Percentiles rank a stretch among this genome's conserved stretches.
Evolutionary conservation across 805 yeast species (phyloP).

Genomic region (Yamadazyma scolyti): DNA sequence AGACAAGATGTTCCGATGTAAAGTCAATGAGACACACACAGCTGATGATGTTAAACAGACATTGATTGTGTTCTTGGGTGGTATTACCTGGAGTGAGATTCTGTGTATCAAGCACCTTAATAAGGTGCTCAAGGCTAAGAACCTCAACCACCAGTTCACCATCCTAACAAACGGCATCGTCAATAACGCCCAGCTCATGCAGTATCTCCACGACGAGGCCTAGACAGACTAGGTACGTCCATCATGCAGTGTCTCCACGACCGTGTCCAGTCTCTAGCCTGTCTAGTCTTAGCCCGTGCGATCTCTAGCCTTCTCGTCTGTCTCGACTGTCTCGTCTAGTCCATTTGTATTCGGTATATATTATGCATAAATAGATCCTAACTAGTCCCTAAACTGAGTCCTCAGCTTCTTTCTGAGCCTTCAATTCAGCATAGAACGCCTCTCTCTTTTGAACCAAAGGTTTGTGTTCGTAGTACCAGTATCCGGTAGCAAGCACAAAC

Average conservation of each 20-base stretch:
- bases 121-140: slow-evolving; percentile 27
- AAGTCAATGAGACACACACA: slow-evolving; percentile 31
- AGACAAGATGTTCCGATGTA: slow-evolving; percentile 40
- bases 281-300: no score
- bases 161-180: slow-evolving; percentile 45
- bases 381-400: slow-evolving; percentile 26
- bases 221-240: no score
- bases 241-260: no score
- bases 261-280: no score
- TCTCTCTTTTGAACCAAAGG: slow-evolving; percentile 73
- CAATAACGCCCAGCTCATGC: slow-evolving; percentile 25
- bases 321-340: no score
- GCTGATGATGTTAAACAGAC: slow-evolving; percentile 15
- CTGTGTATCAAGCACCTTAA: slow-evolving; percentile 67
- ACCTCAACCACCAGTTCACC: slow-evolving; percentile 30
- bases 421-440: slow-evolving; percentile 74
- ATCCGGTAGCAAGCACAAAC: slow-evolving; percentile 53
- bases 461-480: slow-evolving; percentile 90
- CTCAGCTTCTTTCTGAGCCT: slow-evolving; percentile 66
- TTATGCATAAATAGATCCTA: no score
- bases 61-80: slow-evolving; percentile 70
- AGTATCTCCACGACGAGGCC: no score
- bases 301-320: no score
- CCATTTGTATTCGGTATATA: no score
- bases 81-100: slow-evolving; percentile 81